Base-by-base conservation (phyloP, 176 grass and related monocot genomes). In the Aegilops bicornis region DNA sequence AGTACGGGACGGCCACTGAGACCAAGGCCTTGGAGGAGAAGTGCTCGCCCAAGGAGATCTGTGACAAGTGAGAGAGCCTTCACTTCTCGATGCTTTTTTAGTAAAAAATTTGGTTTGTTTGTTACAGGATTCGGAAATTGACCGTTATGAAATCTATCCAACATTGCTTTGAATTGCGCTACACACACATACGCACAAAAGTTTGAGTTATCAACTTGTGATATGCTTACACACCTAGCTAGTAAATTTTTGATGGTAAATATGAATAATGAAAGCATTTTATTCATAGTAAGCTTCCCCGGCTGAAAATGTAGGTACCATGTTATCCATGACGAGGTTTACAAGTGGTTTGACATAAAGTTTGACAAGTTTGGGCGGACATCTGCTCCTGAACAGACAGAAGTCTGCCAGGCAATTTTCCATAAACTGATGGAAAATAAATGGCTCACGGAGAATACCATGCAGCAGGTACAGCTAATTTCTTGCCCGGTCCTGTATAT, bases 1-100 rank as follows among this genome's bases (percentile, higher is more conserved):
- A 99, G 78, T 99, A 99, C 50, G 97, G 97, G 31, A 99, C 97
- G 3, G 97, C 97, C 69, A 99, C 97, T 19, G 97, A 99, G 83
- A 96, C 94, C 19, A 99, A 99, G 85, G 97, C 97, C 67, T 63
- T 96, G 90, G 94, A 99, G 91, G 97, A 99, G 92, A 99, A 99
- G 17, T 99, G 92, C 85, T 87, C 97, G 12, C 97, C 94, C 16
- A 96, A 99, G 87, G 97, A 99, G 80, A 94, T 99, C 16, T 96
- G 97, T 37, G 92, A 96, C 56, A 99, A 96, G 97, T 99, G 43
- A 80, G 94, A 87, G 12, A 52, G 6, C 59, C 35, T 79, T 74
- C 14, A 60, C 24, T 56, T 82, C 78, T 78, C 8, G 23, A 54
- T 24, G n/a, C 66, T 45, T 48, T 59, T 59, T 71, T 64, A 43